Base-by-base conservation (phyloP, 2,329 filamentous ascomycete species). In the Parasarocladium wereldwijsianum region DNA sequence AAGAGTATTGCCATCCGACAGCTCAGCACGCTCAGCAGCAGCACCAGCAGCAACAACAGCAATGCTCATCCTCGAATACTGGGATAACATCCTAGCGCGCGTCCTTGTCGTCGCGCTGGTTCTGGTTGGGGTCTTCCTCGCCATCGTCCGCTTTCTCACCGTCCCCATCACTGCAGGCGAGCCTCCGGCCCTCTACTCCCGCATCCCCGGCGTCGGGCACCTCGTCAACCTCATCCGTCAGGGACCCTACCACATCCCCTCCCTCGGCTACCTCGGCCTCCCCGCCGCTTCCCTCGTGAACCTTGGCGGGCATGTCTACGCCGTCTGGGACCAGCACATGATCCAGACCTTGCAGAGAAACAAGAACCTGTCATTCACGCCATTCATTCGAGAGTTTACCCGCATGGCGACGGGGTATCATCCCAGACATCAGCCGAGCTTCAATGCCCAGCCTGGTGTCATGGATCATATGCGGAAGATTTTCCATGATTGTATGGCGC, bases 251-350 rank as follows among this genome's bases (percentile, higher is more conserved):
- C 20, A 18, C 26, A 24, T 31, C 7, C 28, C 27, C 15, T 23
- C 11, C 4, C 20, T 30, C 12, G 28, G 28, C 19, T 24, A 5
- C 23, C 19, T 23, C 3, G 33, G 31, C 2, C 17, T 47, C 31
- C 45, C 49, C 10, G 57, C 63, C 36, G 58, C 54, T 33, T 61
- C 62, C 1, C 38, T 66, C 3, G 57, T 54, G 3, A 57, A 64
- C 38, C 42, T 62, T 14, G 50, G 45, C 24, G 42, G 47, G 15
- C 57, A 58, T 23, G 47, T 59, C 10, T 68, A 67, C 35, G 43
- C 63, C 18, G 51, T 64, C 16, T 56, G 49, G 24, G 51, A 51
- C 7, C 55, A 62, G 3, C 32, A 37, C 1, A 43, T 66, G 6
- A 46, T 58, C 12, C 46, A 52, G 24, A 49, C 52, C 2, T 52